phyloP scores from a whole-genome alignment of 2,329 filamentous ascomycete species.

The Coniella lustricola region DNA sequence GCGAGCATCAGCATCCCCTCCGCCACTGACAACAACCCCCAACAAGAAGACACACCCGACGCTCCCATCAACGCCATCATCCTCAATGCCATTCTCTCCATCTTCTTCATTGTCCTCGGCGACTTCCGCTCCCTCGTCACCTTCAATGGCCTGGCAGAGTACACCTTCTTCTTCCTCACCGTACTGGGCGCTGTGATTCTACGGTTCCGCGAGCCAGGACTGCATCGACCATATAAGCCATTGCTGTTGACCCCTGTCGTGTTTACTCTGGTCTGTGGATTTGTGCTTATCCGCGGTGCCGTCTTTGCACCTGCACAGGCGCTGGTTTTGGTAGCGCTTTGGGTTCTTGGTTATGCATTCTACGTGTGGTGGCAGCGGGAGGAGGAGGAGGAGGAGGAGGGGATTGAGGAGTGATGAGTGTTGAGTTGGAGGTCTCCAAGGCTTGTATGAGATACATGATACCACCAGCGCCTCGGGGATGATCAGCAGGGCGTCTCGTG shows the following conservation, averaged over 20 bases:
- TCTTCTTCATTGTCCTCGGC: slow-evolving; percentile 53
- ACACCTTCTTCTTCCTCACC: slow-evolving; percentile 58
- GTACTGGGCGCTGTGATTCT: slow-evolving; percentile 52
- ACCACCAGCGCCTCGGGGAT: too few species aligned
- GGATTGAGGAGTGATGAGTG: too few species aligned
- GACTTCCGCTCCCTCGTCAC: slow-evolving; percentile 55
- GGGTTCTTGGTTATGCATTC: slow-evolving; percentile 40
- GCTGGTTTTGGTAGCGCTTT: slow-evolving; percentile 42
- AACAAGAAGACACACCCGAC: slow-evolving; percentile 29
- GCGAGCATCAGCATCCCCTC: too few species aligned
- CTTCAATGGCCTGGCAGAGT: slow-evolving; percentile 53
- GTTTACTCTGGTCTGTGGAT: slow-evolving; percentile 52
- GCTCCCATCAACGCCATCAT: slow-evolving; percentile 49
- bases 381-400: not conserved
- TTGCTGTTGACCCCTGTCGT: slow-evolving; percentile 40
- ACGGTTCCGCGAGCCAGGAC: slow-evolving; percentile 46
- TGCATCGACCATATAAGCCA: slow-evolving; percentile 50
- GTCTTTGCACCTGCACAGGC: slow-evolving; percentile 51
- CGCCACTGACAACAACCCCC: too few species aligned
- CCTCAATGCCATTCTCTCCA: slow-evolving; percentile 40
- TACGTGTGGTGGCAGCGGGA: slow-evolving; percentile 24
- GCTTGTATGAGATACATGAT: too few species aligned
- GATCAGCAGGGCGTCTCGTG: too few species aligned
- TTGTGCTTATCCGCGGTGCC: slow-evolving; percentile 52
- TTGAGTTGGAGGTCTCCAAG: too few species aligned